Evolutionary conservation across 345 rosid genomes (phyloP), one percentile per base, ranked within the genome.

Genomic region (Luvunga scandens): DNA sequence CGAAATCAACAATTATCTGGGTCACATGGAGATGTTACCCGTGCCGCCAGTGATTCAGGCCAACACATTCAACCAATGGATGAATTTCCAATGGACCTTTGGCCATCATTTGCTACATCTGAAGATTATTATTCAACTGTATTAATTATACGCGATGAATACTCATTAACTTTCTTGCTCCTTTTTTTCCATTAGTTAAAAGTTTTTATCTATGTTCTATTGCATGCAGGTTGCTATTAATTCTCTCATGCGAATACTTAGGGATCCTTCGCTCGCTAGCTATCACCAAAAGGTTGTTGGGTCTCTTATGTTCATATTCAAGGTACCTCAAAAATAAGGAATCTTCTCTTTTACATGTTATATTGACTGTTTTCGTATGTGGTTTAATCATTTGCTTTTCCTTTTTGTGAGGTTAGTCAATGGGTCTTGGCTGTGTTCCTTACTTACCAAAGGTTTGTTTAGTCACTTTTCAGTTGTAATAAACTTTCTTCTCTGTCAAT

Each of bases 221-320:
- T 79, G 75, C 70, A 72, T 77, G 61, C 88, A 96, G 99, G 99
- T 94, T 85, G 99, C 99, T 55, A 90, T 96, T 78, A 96, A 91
- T 88, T 96, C 99, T 72, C 93, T 96, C 65, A 92, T 94, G 98
- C 92, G 98, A 79, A 94, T 94, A 87, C 91, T 96, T 78, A 94
- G 98, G 85, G 98, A 96, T 87, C 90, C 98, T 71, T 96, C 98
- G 24, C 97, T 96, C 81, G 89, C 92, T 76, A 94, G 98, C 85
- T 89, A 94, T 89, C 99, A 96, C 91, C 91, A 90, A 85, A 91
- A 91, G 93, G 99, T 92, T 88, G 98, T 96, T 79, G 94, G 94
- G 76, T 96, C 99, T 75, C 92, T 96, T 71, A 89, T 96, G 98
- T 90, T 92, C 89, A 91, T 96, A 83, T 96, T 96, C 82, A 92